Base-by-base conservation (phyloP, 805 yeast species). In the Debaryomyces castellii region DNA sequence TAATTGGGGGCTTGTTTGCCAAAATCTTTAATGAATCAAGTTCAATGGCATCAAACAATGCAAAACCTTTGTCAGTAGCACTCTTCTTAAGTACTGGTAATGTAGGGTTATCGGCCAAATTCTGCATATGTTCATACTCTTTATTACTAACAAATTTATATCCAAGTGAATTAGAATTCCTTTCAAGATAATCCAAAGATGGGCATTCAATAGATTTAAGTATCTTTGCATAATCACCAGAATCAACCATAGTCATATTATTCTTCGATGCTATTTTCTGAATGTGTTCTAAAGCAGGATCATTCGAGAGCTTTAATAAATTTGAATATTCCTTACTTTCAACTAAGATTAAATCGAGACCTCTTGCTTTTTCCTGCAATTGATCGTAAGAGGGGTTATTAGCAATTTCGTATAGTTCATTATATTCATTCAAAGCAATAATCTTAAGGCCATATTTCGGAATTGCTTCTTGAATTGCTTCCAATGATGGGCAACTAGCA, bases 31-130 rank as follows among this genome's bases (percentile, higher is more conserved):
- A 51, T 23, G 58, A 58, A 5, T 60, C 60, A 22, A 58, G 54
- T 11, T 54, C 60, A 1, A 40, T 40, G 11, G 41, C 20, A 5
- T 48, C 39, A 8, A 63, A 39, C 5, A 56, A 44, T 2, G 51
- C 45, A 21, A 46, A 48, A 3, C 59, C 58, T 10, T 51, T 39
- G 5, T 22, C 16, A 7, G 45, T 41, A 11, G 61, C 60, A 27
- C 48, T 49, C 7, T 39, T 25, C 5, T 47, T 22, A 12, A 57
- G 34, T 9, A 52, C 50, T 12, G 59, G 57, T 6, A 56, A 24
- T 0, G 61, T 34, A 17, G 76, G 76, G 8, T 62, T 63, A 45
- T 62, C 48, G 0, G 72, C 74, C 10, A 57, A 49, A 25, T 53
- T 51, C 12, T 35, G 38, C 43, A 63, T 47, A 4, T 45, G 47